Evolutionary conservation across 2,329 filamentous ascomycete genomes (phyloP).

Genomic region (Aspergillus chevalieri): DNA sequence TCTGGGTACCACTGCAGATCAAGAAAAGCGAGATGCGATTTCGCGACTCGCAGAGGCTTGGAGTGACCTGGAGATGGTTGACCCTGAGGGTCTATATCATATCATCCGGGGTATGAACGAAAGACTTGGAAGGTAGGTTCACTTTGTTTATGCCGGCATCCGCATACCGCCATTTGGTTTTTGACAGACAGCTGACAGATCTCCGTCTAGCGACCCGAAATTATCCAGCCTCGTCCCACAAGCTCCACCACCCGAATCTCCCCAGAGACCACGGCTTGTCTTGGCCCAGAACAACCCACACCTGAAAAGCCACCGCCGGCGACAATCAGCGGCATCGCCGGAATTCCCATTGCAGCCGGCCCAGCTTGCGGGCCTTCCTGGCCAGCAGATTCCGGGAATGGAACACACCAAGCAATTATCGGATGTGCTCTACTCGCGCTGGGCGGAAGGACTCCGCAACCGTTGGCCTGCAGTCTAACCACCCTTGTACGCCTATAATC

Average conservation of each 20-base stretch:
- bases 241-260: conserved; percentile 34
- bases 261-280: conserved; percentile 58
- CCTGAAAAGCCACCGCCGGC: conserved; percentile 67
- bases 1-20: conserved; percentile 67
- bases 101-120: conserved; percentile 72
- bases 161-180: neutral
- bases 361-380: conserved; percentile 46
- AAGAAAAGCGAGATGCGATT: conserved; percentile 74
- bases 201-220: conserved; percentile 28
- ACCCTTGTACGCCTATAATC: neutral
- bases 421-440: conserved; percentile 83
- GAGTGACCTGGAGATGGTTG: conserved; percentile 72
- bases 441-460: conserved; percentile 74
- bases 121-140: conserved; percentile 52
- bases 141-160: neutral
- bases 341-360: conserved; percentile 34
- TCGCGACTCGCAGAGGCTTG: conserved; percentile 80
- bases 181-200: neutral
- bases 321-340: conserved; percentile 45
- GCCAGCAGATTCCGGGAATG: conserved; percentile 64
- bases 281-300: conserved; percentile 80
- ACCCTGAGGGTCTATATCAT: conserved; percentile 85
- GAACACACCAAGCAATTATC: conserved; percentile 86
- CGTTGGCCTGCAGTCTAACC: conserved; percentile 51
- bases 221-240: conserved; percentile 35